Percentiles rank a stretch among this genome's conserved stretches.
Conservation (phyloP, 345 rosid species). For the Populus davidiana region DNA sequence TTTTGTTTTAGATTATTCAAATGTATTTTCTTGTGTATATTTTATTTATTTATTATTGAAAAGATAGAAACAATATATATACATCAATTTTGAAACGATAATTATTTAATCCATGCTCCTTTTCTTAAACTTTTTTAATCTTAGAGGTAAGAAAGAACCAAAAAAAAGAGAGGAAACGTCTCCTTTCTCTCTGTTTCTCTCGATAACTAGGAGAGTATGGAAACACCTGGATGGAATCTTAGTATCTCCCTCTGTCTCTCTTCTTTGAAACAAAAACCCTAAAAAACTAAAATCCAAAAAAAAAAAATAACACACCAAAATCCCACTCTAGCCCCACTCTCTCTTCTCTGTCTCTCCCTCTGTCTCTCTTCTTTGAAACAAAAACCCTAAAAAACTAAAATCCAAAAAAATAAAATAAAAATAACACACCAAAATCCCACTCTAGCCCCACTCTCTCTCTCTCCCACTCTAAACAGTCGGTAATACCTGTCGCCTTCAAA, state of each 20-base stretch:
- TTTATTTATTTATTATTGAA: too few relatives aligned
- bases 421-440: not conserved
- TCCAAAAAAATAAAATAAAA: not conserved
- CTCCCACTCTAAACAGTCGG: conserved; percentile 39
- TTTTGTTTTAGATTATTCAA: too few relatives aligned
- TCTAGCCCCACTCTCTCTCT: conserved; percentile 54
- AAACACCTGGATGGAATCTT: conserved; percentile 1
- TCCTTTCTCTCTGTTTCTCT: not conserved
- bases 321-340: conserved; percentile 45
- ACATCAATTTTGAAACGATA: too few relatives aligned
- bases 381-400: conserved; percentile 4
- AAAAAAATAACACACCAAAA: not conserved
- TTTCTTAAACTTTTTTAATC: too few relatives aligned
- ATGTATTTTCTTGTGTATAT: too few relatives aligned
- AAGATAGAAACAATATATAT: not conserved
- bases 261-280: not conserved
- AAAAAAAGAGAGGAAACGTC: not conserved
- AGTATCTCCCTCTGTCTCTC: not conserved
- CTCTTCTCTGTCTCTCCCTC: not conserved
- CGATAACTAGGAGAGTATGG: too few relatives aligned
- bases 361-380: not conserved
- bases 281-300: not conserved
- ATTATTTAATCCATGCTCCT: not conserved
- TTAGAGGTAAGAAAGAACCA: not conserved
- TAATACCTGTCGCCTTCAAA: conserved; percentile 90